Evolutionary conservation across 192 early-diverging fungal species (phyloP).

Genomic region (Backusella mclennaniae): DNA sequence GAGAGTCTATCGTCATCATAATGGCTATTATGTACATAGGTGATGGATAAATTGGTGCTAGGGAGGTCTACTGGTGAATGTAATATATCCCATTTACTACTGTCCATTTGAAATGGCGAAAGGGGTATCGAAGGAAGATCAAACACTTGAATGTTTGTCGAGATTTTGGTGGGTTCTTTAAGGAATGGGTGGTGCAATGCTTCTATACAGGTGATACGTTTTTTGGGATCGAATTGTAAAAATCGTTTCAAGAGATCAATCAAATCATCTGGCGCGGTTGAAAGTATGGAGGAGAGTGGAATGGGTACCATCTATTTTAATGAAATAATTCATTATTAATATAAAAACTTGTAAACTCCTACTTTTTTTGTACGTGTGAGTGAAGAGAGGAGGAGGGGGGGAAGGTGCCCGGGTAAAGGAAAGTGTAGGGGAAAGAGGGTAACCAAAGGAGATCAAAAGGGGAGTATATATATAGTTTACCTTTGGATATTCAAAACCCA

Average conservation of each 20-base stretch:
- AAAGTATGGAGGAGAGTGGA: slow-evolving; percentile 57
- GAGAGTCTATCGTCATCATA: not conserved
- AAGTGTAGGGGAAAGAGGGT: not conserved
- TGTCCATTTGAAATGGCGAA: slow-evolving; percentile 20
- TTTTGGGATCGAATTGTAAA: slow-evolving; percentile 77
- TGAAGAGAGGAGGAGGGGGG: not conserved
- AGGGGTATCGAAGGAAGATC: slow-evolving; percentile 22
- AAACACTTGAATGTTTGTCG: slow-evolving; percentile 19
- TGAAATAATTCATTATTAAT: not conserved
- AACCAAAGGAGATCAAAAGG: not conserved
- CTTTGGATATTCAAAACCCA: slow-evolving; percentile 64
- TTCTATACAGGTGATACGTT: slow-evolving; percentile 73
- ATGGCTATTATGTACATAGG: not conserved
- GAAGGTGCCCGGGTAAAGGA: not conserved
- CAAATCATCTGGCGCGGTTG: slow-evolving; percentile 49
- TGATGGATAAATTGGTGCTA: not conserved
- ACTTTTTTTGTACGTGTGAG: not conserved
- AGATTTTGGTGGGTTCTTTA: slow-evolving; percentile 13
- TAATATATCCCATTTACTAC: slow-evolving; percentile 19
- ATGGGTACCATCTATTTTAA: slow-evolving; percentile 41
- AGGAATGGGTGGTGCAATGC: slow-evolving; percentile 67
- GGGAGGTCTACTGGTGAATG: not conserved
- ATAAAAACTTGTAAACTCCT: not conserved
- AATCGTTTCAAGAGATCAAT: slow-evolving; percentile 68
- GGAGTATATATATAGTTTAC: slow-evolving; percentile 22